phyloP scores from a whole-genome alignment of 75 land plant genomes.

The Ceratopteris richardii region DNA sequence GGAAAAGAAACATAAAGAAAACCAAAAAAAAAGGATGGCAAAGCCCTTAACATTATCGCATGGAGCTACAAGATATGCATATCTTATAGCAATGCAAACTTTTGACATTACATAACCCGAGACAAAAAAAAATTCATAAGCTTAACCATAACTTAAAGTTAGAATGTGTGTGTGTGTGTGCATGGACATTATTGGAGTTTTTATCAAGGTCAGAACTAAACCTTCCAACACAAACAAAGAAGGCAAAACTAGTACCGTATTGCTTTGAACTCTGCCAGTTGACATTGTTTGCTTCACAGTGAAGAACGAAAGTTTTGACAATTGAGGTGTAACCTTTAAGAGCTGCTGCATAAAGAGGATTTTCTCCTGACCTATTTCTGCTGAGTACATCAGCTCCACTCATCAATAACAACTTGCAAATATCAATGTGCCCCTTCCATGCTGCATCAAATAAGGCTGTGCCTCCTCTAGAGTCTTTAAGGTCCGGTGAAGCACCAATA shows the following conservation, averaged over 20 bases:
- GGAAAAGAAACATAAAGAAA: too few species aligned
- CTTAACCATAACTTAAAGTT: too few species aligned
- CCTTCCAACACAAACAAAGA: too few species aligned
- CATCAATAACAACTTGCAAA: slow-evolving; percentile 23
- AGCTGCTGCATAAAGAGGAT: slow-evolving; percentile 38
- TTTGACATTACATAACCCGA: too few species aligned
- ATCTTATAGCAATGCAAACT: too few species aligned
- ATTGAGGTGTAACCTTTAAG: slow-evolving; percentile 26
- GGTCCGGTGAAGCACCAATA: slow-evolving; percentile 22
- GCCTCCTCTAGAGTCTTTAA: slow-evolving; percentile 27
- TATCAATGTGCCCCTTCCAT: slow-evolving; percentile 27
- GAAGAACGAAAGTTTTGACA: slow-evolving; percentile 24
- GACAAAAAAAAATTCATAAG: too few species aligned
- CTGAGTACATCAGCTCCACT: slow-evolving; percentile 38
- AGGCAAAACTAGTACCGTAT: slow-evolving; percentile 23
- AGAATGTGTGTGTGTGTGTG: too few species aligned
- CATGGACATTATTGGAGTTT: too few species aligned
- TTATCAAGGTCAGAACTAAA: too few species aligned
- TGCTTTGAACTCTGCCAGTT: slow-evolving; percentile 37
- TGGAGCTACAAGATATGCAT: too few species aligned
- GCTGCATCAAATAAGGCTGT: slow-evolving; percentile 42
- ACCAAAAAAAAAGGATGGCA: too few species aligned
- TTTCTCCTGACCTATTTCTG: slow-evolving; percentile 37
- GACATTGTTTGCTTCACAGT: slow-evolving; percentile 23
- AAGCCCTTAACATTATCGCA: too few species aligned